Evolutionary conservation across 2,329 filamentous ascomycete species (phyloP).

Genomic region (Nothophaeocryptopus gaeumannii): DNA sequence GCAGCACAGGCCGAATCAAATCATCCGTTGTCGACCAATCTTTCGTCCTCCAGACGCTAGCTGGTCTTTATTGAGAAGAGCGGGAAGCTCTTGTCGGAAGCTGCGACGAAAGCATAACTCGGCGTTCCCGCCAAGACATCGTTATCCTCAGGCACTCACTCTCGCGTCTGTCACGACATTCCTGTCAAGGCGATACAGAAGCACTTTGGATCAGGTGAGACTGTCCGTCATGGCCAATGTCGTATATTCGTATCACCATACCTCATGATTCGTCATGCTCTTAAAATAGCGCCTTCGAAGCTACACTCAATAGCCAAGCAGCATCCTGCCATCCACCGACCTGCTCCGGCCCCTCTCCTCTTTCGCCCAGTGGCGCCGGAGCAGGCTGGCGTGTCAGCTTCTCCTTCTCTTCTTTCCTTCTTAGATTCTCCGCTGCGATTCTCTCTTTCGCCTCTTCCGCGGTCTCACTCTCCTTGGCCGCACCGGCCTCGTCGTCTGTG

Average conservation of each 20-base stretch:
- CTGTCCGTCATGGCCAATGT: no score
- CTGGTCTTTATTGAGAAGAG: no score
- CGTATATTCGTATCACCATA: not conserved
- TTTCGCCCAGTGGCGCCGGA: constrained; percentile 34
- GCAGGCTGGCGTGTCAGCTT: constrained; percentile 22
- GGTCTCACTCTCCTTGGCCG: constrained; percentile 27
- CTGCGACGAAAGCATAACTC: no score
- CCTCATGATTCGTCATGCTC: not conserved
- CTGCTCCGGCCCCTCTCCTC: constrained; percentile 38
- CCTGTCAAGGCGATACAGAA: no score
- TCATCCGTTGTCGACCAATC: no score
- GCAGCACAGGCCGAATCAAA: no score
- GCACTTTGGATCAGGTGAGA: no score
- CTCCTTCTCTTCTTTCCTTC: constrained; percentile 35
- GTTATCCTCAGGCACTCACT: no score
- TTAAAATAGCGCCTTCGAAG: constrained; percentile 43
- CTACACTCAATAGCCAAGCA: constrained; percentile 56
- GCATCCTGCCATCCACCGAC: constrained; percentile 57
- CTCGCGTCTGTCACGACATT: no score
- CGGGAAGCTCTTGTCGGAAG: no score
- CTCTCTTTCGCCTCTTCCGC: constrained; percentile 29
- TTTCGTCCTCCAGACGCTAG: no score
- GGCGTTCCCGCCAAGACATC: no score
- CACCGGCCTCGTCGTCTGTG: constrained; percentile 31
- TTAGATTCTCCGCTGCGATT: constrained; percentile 36